A percentile compares a stretch with the other conserved stretches of the same genome.
Evolutionary conservation across 2,329 filamentous ascomycete genomes (phyloP).

Genomic region (Neonectria faginata): DNA sequence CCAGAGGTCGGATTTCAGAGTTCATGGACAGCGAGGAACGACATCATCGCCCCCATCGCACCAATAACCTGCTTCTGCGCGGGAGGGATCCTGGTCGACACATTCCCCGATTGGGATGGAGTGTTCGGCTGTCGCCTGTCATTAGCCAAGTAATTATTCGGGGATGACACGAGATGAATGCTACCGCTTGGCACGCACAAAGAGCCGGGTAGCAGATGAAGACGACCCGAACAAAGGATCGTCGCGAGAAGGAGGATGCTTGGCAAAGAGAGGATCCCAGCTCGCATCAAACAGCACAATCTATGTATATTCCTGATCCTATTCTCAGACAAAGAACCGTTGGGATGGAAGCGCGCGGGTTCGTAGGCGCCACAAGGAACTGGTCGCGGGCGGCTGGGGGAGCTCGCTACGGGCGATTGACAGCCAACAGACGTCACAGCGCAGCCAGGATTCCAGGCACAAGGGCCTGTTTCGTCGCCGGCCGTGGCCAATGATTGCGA

Average conservation of each 20-base stretch:
- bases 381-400: constrained; percentile 7
- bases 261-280: constrained; percentile 11
- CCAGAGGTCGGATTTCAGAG: background rate
- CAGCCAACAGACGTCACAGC: constrained; percentile 34
- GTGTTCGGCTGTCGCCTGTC: constrained; percentile 6
- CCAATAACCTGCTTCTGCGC: constrained; percentile 4
- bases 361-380: constrained; percentile 19
- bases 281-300: background rate
- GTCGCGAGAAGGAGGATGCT: background rate
- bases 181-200: constrained; percentile 7
- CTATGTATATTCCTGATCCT: background rate
- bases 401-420: constrained; percentile 10
- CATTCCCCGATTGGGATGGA: constrained; percentile 6
- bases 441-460: constrained; percentile 29
- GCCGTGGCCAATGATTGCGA: constrained; percentile 39
- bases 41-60: constrained; percentile 16
- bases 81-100: constrained; percentile 2
- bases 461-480: constrained; percentile 39
- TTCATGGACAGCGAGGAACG: constrained; percentile 11
- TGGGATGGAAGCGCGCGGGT: constrained; percentile 26
- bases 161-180: background rate
- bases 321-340: constrained; percentile 4
- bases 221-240: constrained; percentile 7
- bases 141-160: constrained; percentile 11
- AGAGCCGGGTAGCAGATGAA: constrained; percentile 1